Evolutionary conservation across 2,329 filamentous ascomycete genomes (phyloP).

Genomic region (Colletotrichum sp.): DNA sequence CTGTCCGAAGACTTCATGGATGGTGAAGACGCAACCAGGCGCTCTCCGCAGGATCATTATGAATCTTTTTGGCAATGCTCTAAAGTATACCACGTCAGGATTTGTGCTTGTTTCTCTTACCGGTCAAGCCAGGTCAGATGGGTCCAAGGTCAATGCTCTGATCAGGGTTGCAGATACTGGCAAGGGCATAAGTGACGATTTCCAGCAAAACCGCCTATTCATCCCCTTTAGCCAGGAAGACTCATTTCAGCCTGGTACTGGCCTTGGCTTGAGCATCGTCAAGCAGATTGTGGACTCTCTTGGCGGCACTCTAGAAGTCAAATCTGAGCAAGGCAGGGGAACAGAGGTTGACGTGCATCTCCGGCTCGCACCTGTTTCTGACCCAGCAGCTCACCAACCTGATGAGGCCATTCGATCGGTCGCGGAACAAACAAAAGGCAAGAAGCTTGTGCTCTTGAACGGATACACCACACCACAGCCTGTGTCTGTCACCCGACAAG

Average conservation of each 20-base stretch:
- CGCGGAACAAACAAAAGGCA: conserved; percentile 19
- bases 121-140: conserved; percentile 25
- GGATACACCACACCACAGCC: not conserved
- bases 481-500: conserved; percentile 1
- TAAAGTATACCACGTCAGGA: conserved; percentile 65
- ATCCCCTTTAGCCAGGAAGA: conserved; percentile 70
- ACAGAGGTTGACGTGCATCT: conserved; percentile 59
- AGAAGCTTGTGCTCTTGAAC: conserved; percentile 25
- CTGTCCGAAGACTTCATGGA: conserved; percentile 49
- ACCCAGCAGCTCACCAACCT: conserved; percentile 22
- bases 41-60: conserved; percentile 60
- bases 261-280: conserved; percentile 69
- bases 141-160: conserved; percentile 29
- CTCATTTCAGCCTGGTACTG: conserved; percentile 63
- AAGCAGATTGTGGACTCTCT: conserved; percentile 64
- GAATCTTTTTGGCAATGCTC: conserved; percentile 67
- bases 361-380: conserved; percentile 33
- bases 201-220: conserved; percentile 63
- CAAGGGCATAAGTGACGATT: conserved; percentile 68
- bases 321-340: conserved; percentile 56
- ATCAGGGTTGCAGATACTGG: conserved; percentile 66
- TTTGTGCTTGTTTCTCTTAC: conserved; percentile 48
- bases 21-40: conserved; percentile 59
- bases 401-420: conserved; percentile 11
- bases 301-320: conserved; percentile 63